phyloP scores from a whole-genome alignment of 2,329 filamentous ascomycete species.

The Drechslera avenae region DNA sequence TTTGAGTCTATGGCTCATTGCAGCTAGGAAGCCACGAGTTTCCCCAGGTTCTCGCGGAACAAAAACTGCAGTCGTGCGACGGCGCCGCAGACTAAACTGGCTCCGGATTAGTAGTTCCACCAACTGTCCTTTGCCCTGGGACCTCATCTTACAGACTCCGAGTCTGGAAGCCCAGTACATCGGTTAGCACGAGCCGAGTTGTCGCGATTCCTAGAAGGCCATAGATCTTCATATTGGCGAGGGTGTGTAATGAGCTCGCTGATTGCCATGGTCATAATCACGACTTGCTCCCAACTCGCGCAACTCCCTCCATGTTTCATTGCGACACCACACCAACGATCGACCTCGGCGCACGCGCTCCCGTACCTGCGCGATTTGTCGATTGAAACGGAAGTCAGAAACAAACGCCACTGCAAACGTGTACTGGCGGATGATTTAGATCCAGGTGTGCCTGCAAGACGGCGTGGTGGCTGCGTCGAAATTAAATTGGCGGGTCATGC shows the following conservation, averaged over 20 bases:
- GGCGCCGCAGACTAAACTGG: conserved; percentile 18
- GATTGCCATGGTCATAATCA: no score
- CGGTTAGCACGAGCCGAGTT: conserved; percentile 21
- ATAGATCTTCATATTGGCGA: conserved; percentile 19
- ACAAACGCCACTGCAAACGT: not conserved
- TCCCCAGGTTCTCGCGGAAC: conserved; percentile 29
- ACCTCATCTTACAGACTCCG: conserved; percentile 23
- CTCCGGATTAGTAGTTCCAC: conserved; percentile 31
- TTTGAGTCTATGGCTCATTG: not conserved
- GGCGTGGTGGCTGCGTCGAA: not conserved
- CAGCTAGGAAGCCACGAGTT: conserved; percentile 25
- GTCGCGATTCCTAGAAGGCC: conserved; percentile 20
- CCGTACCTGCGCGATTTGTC: not conserved
- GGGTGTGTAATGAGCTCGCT: no score
- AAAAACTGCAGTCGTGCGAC: conserved; percentile 23
- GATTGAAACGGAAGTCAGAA: not conserved
- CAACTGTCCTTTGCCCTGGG: conserved; percentile 27
- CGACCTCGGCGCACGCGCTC: not conserved
- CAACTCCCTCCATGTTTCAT: not conserved
- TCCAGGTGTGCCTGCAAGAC: not conserved
- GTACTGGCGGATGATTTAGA: conserved; percentile 16
- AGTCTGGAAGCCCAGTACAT: conserved; percentile 26
- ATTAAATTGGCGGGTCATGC: conserved; percentile 6
- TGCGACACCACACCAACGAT: no score
- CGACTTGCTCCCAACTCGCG: no score